Percentiles rank a stretch among this genome's conserved stretches.
These are phyloP conservation scores for Mycena galericulata DNA, from an alignment of 768 basidiomycete genomes.

Conservation along the genomic window DNA sequence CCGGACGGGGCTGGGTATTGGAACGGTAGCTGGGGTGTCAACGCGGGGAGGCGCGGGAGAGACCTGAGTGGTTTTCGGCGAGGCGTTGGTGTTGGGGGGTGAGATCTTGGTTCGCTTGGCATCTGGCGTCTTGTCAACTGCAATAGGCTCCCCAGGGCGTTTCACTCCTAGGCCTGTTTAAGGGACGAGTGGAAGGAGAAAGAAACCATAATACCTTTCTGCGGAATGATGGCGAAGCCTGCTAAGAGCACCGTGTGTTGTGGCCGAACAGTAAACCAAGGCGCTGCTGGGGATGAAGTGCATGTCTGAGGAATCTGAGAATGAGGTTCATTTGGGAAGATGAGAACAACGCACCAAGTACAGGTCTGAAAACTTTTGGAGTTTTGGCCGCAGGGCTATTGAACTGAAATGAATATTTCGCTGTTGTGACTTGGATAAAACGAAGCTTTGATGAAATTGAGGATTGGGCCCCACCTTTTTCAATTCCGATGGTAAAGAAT, in stretches of 20 bases:
- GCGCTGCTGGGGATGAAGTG: conserved; percentile 49
- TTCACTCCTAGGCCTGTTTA: conserved; percentile 49
- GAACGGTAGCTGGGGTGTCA: conserved; percentile 39
- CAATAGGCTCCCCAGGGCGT: conserved; percentile 54
- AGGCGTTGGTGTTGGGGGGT: conserved; percentile 36
- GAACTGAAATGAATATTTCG: conserved; percentile 69
- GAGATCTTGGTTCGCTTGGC: conserved; percentile 57
- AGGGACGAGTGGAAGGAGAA: not conserved
- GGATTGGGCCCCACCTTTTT: too few relatives aligned
- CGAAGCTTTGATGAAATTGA: not conserved
- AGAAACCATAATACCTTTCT: conserved; percentile 39
- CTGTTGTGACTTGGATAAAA: conserved; percentile 45
- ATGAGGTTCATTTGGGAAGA: not conserved
- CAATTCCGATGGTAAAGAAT: conserved; percentile 68
- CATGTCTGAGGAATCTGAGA: conserved; percentile 46
- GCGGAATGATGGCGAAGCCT: conserved; percentile 55
- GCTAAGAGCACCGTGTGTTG: conserved; percentile 60
- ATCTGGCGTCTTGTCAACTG: conserved; percentile 54
- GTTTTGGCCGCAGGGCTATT: conserved; percentile 57
- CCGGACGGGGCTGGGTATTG: conserved; percentile 31
- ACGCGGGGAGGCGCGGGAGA: conserved; percentile 36
- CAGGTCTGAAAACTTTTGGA: conserved; percentile 64
- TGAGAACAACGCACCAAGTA: conserved; percentile 55
- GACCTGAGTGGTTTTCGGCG: conserved; percentile 35
- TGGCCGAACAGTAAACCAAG: conserved; percentile 69